phyloP scores from a whole-genome alignment of 768 basidiomycete genomes.

The Coprinellus micaceus region DNA sequence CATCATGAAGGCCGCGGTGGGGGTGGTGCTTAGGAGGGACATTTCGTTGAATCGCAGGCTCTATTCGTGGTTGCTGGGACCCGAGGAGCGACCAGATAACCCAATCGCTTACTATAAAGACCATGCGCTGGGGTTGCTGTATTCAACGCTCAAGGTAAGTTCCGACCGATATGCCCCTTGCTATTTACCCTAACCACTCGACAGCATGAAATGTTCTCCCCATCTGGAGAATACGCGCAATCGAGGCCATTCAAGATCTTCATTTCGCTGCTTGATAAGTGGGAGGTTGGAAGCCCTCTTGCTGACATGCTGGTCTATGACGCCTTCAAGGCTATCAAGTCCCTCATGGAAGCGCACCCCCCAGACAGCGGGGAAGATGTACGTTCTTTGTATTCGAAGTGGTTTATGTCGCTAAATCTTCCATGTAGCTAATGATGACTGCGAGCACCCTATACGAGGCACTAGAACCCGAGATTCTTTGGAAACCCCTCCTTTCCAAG shows the following conservation, averaged over 20 bases:
- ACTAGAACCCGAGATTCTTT: slow-evolving; percentile 84
- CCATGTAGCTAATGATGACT: slow-evolving; percentile 65
- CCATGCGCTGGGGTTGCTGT: slow-evolving; percentile 71
- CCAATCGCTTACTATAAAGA: slow-evolving; percentile 70
- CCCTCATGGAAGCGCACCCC: slow-evolving; percentile 43
- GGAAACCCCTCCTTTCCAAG: slow-evolving; percentile 67
- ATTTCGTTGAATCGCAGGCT: slow-evolving; percentile 88
- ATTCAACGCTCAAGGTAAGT: slow-evolving; percentile 62
- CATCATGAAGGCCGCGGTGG: slow-evolving; percentile 80
- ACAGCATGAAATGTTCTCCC: slow-evolving; percentile 74
- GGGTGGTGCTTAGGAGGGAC: slow-evolving; percentile 90
- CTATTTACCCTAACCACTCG: neutral
- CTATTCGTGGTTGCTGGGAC: slow-evolving; percentile 89
- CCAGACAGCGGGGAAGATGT: slow-evolving; percentile 63
- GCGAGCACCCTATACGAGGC: slow-evolving; percentile 88
- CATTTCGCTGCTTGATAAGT: slow-evolving; percentile 91
- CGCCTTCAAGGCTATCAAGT: slow-evolving; percentile 68
- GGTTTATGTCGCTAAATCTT: neutral
- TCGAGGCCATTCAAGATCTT: slow-evolving; percentile 94
- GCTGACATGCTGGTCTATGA: slow-evolving; percentile 80
- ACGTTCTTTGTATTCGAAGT: slow-evolving; percentile 16
- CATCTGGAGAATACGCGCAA: slow-evolving; percentile 68
- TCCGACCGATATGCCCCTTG: neutral
- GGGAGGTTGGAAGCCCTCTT: slow-evolving; percentile 85
- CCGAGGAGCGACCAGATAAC: slow-evolving; percentile 70